A percentile compares a stretch with the other conserved stretches of the same genome.
phyloP scores from a whole-genome alignment of 1,284 basidiomycete genomes.

The Trichosporon inkin region DNA sequence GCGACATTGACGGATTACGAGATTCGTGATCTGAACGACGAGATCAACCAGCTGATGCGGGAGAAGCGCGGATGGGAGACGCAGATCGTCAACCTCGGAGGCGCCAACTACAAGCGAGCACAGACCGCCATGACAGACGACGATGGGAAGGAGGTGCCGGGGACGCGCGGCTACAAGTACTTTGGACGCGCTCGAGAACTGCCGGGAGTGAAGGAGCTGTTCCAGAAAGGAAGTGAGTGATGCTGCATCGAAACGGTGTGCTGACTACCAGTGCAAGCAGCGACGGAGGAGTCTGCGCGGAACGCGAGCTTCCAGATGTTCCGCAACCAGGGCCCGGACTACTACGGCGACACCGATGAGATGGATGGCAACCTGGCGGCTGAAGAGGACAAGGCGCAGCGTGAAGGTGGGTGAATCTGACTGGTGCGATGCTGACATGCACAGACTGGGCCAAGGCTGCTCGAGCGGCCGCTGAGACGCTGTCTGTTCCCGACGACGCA shows the following conservation, averaged over 20 bases:
- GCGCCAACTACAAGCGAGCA: slow-evolving; percentile 91
- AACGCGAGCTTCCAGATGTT: slow-evolving; percentile 82
- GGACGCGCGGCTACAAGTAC: slow-evolving; percentile 99
- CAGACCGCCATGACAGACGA: slow-evolving; percentile 81
- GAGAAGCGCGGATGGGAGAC: slow-evolving; percentile 98
- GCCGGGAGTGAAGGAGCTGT: slow-evolving; percentile 91
- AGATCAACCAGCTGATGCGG: slow-evolving; percentile 92
- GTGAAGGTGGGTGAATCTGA: slow-evolving; percentile 59
- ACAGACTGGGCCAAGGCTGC: slow-evolving; percentile 66
- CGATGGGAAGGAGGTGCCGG: slow-evolving; percentile 89
- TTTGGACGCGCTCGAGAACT: slow-evolving; percentile 96
- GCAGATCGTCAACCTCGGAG: slow-evolving; percentile 89
- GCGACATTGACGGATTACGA: slow-evolving; percentile 93
- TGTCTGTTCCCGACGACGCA: slow-evolving; percentile 18
- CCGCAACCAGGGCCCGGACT: slow-evolving; percentile 76
- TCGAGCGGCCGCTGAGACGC: slow-evolving; percentile 22
- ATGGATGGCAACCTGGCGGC: slow-evolving; percentile 64
- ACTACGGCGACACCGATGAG: slow-evolving; percentile 91
- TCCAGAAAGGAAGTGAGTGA: slow-evolving; percentile 67
- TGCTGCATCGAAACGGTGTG: neutral
- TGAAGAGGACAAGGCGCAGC: slow-evolving; percentile 68
- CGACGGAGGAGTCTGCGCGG: slow-evolving; percentile 70
- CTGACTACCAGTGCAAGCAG: slow-evolving; percentile 58
- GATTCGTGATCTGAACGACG: slow-evolving; percentile 92
- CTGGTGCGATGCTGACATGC: neutral